Percentiles rank a stretch among this genome's conserved stretches.
These are phyloP conservation scores for Neonectria hederae DNA, from an alignment of 2,329 filamentous ascomycete genomes.

Conservation along the genomic window DNA sequence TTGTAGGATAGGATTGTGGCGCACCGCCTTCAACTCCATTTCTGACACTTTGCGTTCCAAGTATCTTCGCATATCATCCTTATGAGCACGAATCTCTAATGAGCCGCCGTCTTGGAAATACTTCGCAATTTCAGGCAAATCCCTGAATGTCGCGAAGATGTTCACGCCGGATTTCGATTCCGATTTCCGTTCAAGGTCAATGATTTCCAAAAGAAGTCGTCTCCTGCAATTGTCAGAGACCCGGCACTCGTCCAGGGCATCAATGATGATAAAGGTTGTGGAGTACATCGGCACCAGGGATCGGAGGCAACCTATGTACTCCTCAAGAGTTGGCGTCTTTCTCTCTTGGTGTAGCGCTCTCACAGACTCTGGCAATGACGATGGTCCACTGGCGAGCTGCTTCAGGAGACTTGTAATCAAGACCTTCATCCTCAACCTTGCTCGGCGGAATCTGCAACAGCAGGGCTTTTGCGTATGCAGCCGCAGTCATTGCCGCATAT, in stretches of 20 bases:
- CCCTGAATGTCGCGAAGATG: conserved; percentile 38
- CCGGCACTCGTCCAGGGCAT: conserved; percentile 41
- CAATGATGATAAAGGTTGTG: conserved; percentile 29
- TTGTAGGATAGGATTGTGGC: neutral
- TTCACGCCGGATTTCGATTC: conserved; percentile 1
- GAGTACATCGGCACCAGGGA: neutral
- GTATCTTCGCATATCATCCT: conserved; percentile 28
- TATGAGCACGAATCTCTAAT: conserved; percentile 28
- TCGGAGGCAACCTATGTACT: neutral
- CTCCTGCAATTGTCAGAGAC: neutral
- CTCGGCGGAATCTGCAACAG: neutral
- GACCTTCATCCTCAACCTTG: conserved; percentile 1
- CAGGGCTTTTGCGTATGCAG: conserved; percentile 29
- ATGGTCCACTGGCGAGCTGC: conserved; percentile 41
- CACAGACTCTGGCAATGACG: neutral
- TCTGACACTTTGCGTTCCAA: neutral
- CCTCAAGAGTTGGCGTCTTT: neutral
- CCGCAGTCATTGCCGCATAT: conserved; percentile 47
- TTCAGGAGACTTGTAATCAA: conserved; percentile 45
- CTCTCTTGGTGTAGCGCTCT: neutral
- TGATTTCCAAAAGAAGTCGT: conserved; percentile 6
- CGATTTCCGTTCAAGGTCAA: conserved; percentile 2
- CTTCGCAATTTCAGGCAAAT: conserved; percentile 18
- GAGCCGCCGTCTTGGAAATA: neutral
- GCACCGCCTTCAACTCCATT: neutral